phyloP scores from a whole-genome alignment of 2,329 filamentous ascomycete species.

The Endocalyx cinctus region DNA sequence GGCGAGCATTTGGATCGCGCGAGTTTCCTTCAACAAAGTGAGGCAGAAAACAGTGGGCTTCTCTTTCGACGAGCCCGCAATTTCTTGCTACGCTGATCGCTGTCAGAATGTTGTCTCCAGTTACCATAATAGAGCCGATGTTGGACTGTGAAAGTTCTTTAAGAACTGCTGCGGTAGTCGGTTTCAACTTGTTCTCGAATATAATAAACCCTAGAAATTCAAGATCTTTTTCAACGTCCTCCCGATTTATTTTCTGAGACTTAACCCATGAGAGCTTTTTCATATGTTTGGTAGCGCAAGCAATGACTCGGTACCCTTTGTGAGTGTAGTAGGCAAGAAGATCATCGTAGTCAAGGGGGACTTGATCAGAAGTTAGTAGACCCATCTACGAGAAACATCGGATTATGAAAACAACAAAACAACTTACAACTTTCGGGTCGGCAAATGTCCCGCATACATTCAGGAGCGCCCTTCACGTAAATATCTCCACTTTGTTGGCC shows the following conservation, averaged over 20 bases:
- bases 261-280: conserved; percentile 89
- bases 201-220: conserved; percentile 95
- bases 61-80: conserved; percentile 74
- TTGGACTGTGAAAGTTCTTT: conserved; percentile 77
- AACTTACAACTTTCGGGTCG: conserved; percentile 69
- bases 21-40: conserved; percentile 70
- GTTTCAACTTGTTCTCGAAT: conserved; percentile 97
- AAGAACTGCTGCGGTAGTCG: conserved; percentile 75
- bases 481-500: conserved; percentile 79
- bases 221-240: conserved; percentile 77
- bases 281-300: conserved; percentile 85
- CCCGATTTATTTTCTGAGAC: conserved; percentile 85
- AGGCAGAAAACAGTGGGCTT: conserved; percentile 87
- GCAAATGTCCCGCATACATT: conserved; percentile 95
- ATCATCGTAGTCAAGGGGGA: conserved; percentile 87
- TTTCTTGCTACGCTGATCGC: conserved; percentile 94
- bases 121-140: conserved; percentile 92
- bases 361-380: conserved; percentile 29
- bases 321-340: conserved; percentile 88
- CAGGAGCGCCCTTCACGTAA: conserved; percentile 94
- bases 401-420: too few relatives aligned
- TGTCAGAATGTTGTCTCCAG: conserved; percentile 94
- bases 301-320: conserved; percentile 93
- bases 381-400: background rate
- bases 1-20: conserved; percentile 65